phyloP scores from a whole-genome alignment of 179 eudicot species.

The Spinacia oleracea region DNA sequence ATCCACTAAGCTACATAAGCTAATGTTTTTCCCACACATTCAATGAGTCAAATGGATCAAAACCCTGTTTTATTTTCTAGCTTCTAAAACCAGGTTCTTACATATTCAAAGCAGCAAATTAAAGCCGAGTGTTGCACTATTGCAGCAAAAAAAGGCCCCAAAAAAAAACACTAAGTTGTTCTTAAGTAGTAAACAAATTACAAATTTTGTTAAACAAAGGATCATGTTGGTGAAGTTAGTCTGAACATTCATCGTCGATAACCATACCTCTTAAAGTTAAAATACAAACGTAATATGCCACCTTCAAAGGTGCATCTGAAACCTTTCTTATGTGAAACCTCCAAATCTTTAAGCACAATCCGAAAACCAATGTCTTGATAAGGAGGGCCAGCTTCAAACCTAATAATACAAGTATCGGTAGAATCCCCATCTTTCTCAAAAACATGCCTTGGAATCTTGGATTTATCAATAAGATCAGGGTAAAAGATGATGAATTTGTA shows the following conservation, averaged over 20 bases:
- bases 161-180: too few relatives aligned
- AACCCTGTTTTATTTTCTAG: too few relatives aligned
- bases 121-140: too few relatives aligned
- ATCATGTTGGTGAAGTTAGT: too few relatives aligned
- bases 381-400: slow-evolving; percentile 98
- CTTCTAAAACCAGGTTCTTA: too few relatives aligned
- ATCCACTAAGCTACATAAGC: too few relatives aligned
- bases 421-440: slow-evolving; percentile 91
- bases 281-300: slow-evolving; percentile 81
- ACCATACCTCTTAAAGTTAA: slow-evolving; percentile 81
- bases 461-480: slow-evolving; percentile 87
- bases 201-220: too few relatives aligned
- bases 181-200: too few relatives aligned
- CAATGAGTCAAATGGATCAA: too few relatives aligned
- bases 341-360: slow-evolving; percentile 93
- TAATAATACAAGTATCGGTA: slow-evolving; percentile 76
- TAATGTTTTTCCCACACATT: too few relatives aligned
- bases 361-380: slow-evolving; percentile 89
- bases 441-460: slow-evolving; percentile 62
- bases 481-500: slow-evolving; percentile 93
- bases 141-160: too few relatives aligned
- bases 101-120: too few relatives aligned
- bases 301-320: slow-evolving; percentile 88
- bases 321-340: slow-evolving; percentile 87
- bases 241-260: slow-evolving; percentile 46